Evolutionary conservation across 495 filamentous ascomycete genomes (phyloP).

Genomic region (Aspergillus diversus): DNA sequence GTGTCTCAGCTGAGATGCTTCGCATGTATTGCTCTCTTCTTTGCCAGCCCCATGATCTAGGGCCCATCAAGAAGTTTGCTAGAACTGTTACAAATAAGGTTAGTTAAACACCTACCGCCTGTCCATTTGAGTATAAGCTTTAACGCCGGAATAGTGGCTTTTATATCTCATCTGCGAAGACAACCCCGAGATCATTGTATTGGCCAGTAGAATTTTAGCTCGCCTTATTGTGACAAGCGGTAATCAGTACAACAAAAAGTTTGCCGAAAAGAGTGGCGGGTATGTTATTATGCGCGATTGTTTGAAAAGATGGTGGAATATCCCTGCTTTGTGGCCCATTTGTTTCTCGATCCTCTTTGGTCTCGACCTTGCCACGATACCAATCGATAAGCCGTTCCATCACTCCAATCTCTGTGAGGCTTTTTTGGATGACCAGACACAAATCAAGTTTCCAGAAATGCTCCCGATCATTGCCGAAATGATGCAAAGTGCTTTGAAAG

Average conservation of each 20-base stretch:
- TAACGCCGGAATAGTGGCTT: conserved; percentile 70
- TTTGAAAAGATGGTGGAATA: conserved; percentile 86
- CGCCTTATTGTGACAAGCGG: conserved; percentile 85
- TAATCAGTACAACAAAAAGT: conserved; percentile 77
- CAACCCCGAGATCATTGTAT: conserved; percentile 78
- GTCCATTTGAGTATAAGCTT: not conserved
- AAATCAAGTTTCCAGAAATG: conserved; percentile 76
- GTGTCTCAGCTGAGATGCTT: conserved; percentile 75
- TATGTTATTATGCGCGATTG: conserved; percentile 81
- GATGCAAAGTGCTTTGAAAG: conserved; percentile 78
- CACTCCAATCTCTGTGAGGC: conserved; percentile 70
- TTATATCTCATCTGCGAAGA: conserved; percentile 89
- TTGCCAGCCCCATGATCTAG: conserved; percentile 67
- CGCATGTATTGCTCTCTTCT: conserved; percentile 81
- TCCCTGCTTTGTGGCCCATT: conserved; percentile 82
- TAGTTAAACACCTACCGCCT: conserved; percentile 30
- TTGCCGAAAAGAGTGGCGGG: conserved; percentile 81
- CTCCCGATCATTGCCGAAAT: conserved; percentile 82
- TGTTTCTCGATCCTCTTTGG: conserved; percentile 91
- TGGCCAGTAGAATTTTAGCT: conserved; percentile 82
- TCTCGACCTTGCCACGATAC: conserved; percentile 72
- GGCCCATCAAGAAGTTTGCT: conserved; percentile 82
- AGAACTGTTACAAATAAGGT: conserved; percentile 97
- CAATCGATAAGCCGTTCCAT: conserved; percentile 74
- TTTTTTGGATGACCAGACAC: conserved; percentile 61